Conservation (phyloP, 192 early-diverging fungal species). For the Coemansia sp. region DNA sequence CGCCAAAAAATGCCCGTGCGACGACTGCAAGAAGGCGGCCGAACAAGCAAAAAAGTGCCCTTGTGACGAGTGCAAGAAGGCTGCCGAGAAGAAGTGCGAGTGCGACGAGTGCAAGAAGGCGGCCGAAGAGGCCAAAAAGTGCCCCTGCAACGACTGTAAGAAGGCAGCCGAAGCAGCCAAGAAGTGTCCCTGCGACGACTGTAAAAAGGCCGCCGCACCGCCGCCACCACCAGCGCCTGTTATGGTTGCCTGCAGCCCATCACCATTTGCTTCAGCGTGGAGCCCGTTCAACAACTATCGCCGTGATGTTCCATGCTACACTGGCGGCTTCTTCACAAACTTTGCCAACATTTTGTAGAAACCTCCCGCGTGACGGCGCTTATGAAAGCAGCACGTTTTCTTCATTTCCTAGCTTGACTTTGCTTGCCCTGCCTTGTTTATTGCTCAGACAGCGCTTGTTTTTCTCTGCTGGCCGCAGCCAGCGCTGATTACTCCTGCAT, state of each 20-base stretch:
- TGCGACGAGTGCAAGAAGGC: conserved; percentile 35
- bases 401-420: neutral
- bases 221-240: conserved; percentile 16
- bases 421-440: neutral
- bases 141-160: conserved; percentile 26
- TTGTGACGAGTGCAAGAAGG: conserved; percentile 37
- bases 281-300: conserved; percentile 56
- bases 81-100: conserved; percentile 28
- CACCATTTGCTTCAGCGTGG: conserved; percentile 53
- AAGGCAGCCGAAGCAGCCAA: conserved; percentile 18
- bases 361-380: neutral
- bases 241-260: conserved; percentile 31
- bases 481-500: neutral
- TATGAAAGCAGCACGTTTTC: neutral
- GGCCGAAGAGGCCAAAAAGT: conserved; percentile 17
- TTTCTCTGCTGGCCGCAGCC: neutral
- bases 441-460: neutral
- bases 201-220: conserved; percentile 24
- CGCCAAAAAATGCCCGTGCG: conserved; percentile 30
- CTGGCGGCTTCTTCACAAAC: conserved; percentile 47
- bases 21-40: conserved; percentile 34
- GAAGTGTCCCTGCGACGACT: conserved; percentile 31
- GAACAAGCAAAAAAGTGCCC: conserved; percentile 32
- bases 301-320: conserved; percentile 49
- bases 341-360: conserved; percentile 35